phyloP scores from a whole-genome alignment of 306 rosid genomes.

The Astragalus glycyphyllos region DNA sequence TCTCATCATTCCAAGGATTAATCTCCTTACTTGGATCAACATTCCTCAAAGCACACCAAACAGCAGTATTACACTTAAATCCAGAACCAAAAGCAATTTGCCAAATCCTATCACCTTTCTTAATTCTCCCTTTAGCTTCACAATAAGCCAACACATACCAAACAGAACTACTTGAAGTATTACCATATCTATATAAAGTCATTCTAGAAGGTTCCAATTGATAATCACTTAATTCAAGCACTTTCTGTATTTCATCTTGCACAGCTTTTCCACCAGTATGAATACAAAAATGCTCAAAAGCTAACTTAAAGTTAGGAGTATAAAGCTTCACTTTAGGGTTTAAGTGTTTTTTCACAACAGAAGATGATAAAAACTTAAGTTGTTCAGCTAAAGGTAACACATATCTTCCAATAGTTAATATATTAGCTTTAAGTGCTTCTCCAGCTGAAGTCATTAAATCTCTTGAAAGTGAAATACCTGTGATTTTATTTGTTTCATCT shows the following conservation, averaged over 20 bases:
- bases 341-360: not conserved
- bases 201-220: conserved; percentile 39
- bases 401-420: conserved; percentile 23
- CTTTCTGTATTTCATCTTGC: conserved; percentile 27
- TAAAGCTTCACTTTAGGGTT: conserved; percentile 8
- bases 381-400: conserved; percentile 39
- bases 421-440: conserved; percentile 27
- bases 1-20: conserved; percentile 39
- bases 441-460: conserved; percentile 16
- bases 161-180: conserved; percentile 41
- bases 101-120: conserved; percentile 39
- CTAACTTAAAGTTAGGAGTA: conserved; percentile 37
- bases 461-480: conserved; percentile 37
- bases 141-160: conserved; percentile 42
- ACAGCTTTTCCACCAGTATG: conserved; percentile 41
- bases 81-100: conserved; percentile 45
- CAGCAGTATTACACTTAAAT: conserved; percentile 46
- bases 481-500: conserved; percentile 1
- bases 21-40: conserved; percentile 12
- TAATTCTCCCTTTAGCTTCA: conserved; percentile 40
- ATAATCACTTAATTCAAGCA: conserved; percentile 18
- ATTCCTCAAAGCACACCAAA: conserved; percentile 34
- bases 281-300: conserved; percentile 34
- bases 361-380: conserved; percentile 13
- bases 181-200: conserved; percentile 39